phyloP scores from a whole-genome alignment of 2,329 filamentous ascomycete genomes.

The Apiospora malaysiana region DNA sequence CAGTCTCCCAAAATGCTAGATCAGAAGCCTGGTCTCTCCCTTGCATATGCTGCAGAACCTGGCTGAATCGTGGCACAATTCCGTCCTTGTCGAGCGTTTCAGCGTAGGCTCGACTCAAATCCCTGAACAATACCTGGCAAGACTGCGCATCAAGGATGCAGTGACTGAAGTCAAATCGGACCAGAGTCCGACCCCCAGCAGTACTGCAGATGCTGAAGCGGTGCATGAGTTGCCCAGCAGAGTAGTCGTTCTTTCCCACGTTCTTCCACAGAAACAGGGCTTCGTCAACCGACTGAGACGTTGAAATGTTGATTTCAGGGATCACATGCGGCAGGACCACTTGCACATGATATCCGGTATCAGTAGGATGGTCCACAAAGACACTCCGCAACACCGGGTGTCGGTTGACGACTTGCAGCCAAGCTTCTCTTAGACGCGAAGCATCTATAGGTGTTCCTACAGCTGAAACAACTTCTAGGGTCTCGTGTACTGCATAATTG shows the following conservation, averaged over 20 bases:
- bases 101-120: constrained; percentile 15
- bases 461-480: constrained; percentile 17
- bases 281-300: constrained; percentile 11
- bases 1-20: constrained; percentile 18
- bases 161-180: constrained; percentile 24
- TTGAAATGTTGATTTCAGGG: constrained; percentile 11
- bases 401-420: constrained; percentile 18
- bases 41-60: constrained; percentile 21
- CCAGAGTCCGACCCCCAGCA: constrained; percentile 14
- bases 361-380: constrained; percentile 23
- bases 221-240: constrained; percentile 4
- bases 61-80: constrained; percentile 19
- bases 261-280: constrained; percentile 19
- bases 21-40: background rate
- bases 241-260: constrained; percentile 14
- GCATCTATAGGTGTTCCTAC: constrained; percentile 13
- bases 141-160: constrained; percentile 23
- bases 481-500: constrained; percentile 24
- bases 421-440: constrained; percentile 14
- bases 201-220: constrained; percentile 23
- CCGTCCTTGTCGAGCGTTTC: background rate
- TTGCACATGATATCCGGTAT: constrained; percentile 22
- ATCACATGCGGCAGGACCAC: constrained; percentile 16
- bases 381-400: constrained; percentile 20
- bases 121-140: constrained; percentile 20